Conservation (phyloP, 345 rosid species). For the Melaleuca alternifolia region DNA sequence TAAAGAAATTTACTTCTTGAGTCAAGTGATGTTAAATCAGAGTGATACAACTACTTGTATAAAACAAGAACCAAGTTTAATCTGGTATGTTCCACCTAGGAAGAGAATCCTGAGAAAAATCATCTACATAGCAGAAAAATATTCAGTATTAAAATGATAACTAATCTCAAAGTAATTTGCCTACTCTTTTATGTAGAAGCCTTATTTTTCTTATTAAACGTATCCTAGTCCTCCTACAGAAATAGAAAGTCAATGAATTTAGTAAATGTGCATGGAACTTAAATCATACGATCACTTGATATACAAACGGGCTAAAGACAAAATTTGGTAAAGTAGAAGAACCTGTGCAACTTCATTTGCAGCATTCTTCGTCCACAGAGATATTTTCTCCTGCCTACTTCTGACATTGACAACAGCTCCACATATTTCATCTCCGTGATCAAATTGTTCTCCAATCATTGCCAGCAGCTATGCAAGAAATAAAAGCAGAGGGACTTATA, state of each 20-base stretch:
- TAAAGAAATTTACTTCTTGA: background rate
- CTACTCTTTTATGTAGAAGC: background rate
- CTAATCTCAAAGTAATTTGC: background rate
- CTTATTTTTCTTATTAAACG: background rate
- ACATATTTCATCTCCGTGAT: conserved; percentile 87
- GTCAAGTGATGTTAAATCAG: background rate
- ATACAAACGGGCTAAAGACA: background rate
- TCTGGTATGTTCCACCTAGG: background rate
- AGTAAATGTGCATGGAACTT: background rate
- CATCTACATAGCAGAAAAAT: background rate
- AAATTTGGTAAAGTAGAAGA: background rate
- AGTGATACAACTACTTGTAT: background rate
- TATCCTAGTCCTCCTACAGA: background rate
- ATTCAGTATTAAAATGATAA: background rate
- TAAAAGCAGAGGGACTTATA: background rate
- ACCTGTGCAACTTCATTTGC: conserved; percentile 90
- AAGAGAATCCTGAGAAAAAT: background rate
- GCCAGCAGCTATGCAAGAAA: conserved; percentile 47
- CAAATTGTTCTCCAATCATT: conserved; percentile 93
- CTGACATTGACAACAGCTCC: conserved; percentile 85
- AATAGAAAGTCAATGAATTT: background rate
- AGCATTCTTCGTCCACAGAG: conserved; percentile 91
- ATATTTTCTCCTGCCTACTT: conserved; percentile 49
- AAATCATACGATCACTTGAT: background rate
- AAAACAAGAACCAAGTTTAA: background rate